These are phyloP conservation scores for Dactylorhiza incarnata DNA, from an alignment of 106 monocot genomes.

Conservation along the genomic window DNA sequence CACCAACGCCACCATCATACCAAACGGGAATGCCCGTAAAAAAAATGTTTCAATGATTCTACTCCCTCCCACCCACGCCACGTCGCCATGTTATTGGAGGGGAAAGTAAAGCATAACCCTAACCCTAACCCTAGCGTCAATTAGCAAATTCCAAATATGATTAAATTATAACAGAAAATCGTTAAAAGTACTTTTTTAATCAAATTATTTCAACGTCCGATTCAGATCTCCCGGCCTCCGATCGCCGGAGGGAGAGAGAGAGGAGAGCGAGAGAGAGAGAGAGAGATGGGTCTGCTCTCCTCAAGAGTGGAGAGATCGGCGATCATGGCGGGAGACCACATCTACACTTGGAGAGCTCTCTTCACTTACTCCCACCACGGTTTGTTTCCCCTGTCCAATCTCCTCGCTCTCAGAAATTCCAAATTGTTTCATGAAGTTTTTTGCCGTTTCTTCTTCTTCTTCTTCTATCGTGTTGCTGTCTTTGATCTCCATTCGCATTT, in stretches of 20 bases:
- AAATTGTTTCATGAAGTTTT: not conserved
- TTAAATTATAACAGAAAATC: not conserved
- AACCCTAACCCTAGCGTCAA: too few species aligned
- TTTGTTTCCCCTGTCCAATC: constrained; percentile 14
- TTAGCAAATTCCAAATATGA: too few species aligned
- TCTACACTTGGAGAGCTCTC: constrained; percentile 90
- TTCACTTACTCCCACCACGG: constrained; percentile 96
- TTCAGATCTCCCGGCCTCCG: not conserved
- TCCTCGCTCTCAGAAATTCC: not conserved
- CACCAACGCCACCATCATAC: too few species aligned
- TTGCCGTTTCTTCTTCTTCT: not conserved
- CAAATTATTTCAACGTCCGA: not conserved
- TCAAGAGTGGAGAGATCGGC: constrained; percentile 60
- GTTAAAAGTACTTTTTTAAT: not conserved
- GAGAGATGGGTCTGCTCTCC: constrained; percentile 81
- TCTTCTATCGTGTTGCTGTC: not conserved
- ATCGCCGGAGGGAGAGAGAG: not conserved
- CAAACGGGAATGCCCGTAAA: too few species aligned
- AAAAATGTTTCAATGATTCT: too few species aligned
- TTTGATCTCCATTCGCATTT: not conserved
- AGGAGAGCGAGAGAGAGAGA: constrained; percentile 9
- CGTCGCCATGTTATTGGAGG: too few species aligned
- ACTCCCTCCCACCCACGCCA: too few species aligned
- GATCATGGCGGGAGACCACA: constrained; percentile 90
- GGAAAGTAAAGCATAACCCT: too few species aligned